Evolutionary conservation across 768 basidiomycete species (phyloP).

Genomic region (Suillus placidus): DNA sequence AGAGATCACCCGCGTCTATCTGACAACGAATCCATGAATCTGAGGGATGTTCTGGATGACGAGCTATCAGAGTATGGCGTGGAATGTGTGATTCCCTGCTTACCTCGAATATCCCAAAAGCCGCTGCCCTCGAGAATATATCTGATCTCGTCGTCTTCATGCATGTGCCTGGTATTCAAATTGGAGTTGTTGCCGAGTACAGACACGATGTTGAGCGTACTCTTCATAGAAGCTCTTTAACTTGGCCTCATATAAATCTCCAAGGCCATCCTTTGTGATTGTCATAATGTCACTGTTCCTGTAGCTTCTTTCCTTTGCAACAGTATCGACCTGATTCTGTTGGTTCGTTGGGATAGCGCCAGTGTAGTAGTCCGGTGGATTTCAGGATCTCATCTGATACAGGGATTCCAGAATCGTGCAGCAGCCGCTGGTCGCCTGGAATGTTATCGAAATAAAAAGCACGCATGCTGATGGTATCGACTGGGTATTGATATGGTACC

Average conservation of each 20-base stretch:
- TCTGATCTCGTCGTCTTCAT: conserved; percentile 95
- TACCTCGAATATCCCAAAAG: conserved; percentile 90
- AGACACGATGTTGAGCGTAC: conserved; percentile 41
- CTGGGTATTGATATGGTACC: no score
- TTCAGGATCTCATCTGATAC: conserved; percentile 54
- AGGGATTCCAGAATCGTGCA: conserved; percentile 70
- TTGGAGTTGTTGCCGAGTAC: not conserved
- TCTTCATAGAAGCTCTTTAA: conserved; percentile 85
- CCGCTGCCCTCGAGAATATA: conserved; percentile 85
- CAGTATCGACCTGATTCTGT: conserved; percentile 56
- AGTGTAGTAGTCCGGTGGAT: conserved; percentile 65
- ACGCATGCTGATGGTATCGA: conserved; percentile 48
- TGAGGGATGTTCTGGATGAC: conserved; percentile 54
- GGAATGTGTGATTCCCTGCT: conserved; percentile 21
- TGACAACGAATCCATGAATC: conserved; percentile 84
- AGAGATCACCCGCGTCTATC: conserved; percentile 75
- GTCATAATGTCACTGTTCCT: conserved; percentile 84
- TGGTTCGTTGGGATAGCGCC: conserved; percentile 63
- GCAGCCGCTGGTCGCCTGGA: conserved; percentile 79
- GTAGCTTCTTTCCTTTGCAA: conserved; percentile 74
- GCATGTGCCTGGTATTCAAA: conserved; percentile 67
- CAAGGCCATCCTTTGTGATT: conserved; percentile 76
- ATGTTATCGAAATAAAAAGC: conserved; percentile 77
- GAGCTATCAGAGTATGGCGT: not conserved
- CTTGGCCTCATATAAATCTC: conserved; percentile 80